These are phyloP conservation scores for Ustilago cynodontis DNA, from an alignment of 1,284 basidiomycete genomes.

Conservation along the genomic window DNA sequence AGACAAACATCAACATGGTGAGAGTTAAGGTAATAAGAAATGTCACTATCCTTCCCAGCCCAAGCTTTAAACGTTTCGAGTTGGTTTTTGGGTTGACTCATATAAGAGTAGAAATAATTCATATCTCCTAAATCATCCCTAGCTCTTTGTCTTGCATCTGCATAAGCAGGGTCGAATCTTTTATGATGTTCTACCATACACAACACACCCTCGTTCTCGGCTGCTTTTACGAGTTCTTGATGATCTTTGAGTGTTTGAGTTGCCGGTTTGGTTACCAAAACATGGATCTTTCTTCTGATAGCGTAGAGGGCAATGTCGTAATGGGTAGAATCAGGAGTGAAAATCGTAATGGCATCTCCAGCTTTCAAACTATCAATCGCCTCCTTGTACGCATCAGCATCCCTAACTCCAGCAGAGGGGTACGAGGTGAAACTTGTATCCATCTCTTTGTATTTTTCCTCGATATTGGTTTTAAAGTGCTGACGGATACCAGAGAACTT, in stretches of 20 bases:
- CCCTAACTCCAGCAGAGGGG: slow-evolving; percentile 78
- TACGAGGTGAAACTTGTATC: slow-evolving; percentile 84
- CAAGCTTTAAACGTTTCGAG: slow-evolving; percentile 92
- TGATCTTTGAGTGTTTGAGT: slow-evolving; percentile 87
- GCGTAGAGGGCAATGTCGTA: slow-evolving; percentile 86
- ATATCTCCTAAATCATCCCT: slow-evolving; percentile 84
- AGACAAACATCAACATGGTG: slow-evolving; percentile 82
- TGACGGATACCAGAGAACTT: slow-evolving; percentile 86
- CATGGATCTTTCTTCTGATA: slow-evolving; percentile 84
- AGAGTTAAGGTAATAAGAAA: slow-evolving; percentile 86
- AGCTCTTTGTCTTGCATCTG: slow-evolving; percentile 82
- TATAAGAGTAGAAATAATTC: slow-evolving; percentile 79
- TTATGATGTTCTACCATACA: slow-evolving; percentile 88
- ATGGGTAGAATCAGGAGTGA: slow-evolving; percentile 83
- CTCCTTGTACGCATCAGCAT: slow-evolving; percentile 85
- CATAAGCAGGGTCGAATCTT: slow-evolving; percentile 89
- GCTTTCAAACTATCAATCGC: slow-evolving; percentile 84
- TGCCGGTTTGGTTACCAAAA: slow-evolving; percentile 91
- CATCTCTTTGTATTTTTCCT: slow-evolving; percentile 85
- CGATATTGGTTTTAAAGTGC: slow-evolving; percentile 87
- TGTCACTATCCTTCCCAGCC: slow-evolving; percentile 85
- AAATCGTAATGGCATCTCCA: slow-evolving; percentile 88
- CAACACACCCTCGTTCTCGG: slow-evolving; percentile 82
- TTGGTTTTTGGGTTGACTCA: slow-evolving; percentile 95
- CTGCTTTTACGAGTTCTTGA: slow-evolving; percentile 79